Evolutionary conservation across 768 basidiomycete genomes (phyloP).

Genomic region (Boletus rubescentipes): DNA sequence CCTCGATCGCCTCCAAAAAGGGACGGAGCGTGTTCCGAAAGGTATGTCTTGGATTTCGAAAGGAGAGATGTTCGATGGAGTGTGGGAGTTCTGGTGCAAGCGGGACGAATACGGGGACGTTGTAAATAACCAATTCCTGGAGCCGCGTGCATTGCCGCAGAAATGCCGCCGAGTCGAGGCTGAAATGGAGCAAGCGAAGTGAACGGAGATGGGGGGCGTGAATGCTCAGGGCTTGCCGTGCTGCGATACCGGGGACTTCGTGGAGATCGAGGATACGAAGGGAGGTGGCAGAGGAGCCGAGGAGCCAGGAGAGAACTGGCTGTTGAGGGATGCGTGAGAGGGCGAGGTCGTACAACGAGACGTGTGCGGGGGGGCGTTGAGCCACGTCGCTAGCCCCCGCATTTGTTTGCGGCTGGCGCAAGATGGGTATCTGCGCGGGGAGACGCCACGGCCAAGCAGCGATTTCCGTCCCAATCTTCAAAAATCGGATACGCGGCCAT

Average conservation of each 20-base stretch:
- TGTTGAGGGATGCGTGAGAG: conserved; percentile 36
- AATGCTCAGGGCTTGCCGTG: conserved; percentile 25
- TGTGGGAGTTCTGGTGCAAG: conserved; percentile 34
- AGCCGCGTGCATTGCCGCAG: conserved; percentile 38
- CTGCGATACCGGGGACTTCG: conserved; percentile 31
- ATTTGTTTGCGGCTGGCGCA: conserved; percentile 1
- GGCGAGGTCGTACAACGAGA: conserved; percentile 41
- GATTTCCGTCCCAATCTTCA: conserved; percentile 40
- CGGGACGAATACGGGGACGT: conserved; percentile 34
- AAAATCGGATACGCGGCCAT: conserved; percentile 38
- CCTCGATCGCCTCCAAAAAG: conserved; percentile 32
- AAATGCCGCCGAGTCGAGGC: conserved; percentile 31
- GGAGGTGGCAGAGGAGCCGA: conserved; percentile 33
- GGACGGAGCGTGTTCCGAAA: conserved; percentile 25
- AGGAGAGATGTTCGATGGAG: conserved; percentile 41
- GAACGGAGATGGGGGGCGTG: conserved; percentile 41
- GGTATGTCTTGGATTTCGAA: conserved; percentile 31
- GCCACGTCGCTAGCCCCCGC: background rate
- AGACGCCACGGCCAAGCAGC: conserved; percentile 33
- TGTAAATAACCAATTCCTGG: conserved; percentile 40
- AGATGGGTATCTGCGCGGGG: conserved; percentile 12
- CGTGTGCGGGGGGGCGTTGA: conserved; percentile 10
- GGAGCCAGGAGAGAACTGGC: conserved; percentile 38
- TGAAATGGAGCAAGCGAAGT: conserved; percentile 41
- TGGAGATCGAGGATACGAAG: conserved; percentile 43